Base-by-base conservation (phyloP, 495 filamentous ascomycete species). In the Emericellopsis terricola region DNA sequence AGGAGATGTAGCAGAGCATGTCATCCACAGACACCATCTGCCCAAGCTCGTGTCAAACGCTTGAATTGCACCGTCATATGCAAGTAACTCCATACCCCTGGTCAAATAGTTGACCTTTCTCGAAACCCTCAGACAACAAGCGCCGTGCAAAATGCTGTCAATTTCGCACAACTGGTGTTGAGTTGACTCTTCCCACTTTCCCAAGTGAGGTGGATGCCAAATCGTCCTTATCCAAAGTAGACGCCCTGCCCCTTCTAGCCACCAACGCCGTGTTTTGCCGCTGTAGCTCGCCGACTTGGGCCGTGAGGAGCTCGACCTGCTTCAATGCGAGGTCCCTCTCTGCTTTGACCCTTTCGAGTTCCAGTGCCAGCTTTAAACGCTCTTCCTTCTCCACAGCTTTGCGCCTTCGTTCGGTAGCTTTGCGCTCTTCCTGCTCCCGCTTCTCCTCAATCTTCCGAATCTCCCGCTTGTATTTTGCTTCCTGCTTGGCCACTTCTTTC, bases 391-490 rank as follows among this genome's bases (percentile, higher is more conserved):
- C 66, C 23, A 60, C 46, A 26, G 44, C 49, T 38, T 74, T 74
- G 14, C 62, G 47, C 24, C 60, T 54, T 5, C 56, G 52, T 41
- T 72, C 76, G 40, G 73, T 69, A 11, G 65, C 71, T 35, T 71
- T 76, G 39, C 66, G 65, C 34, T 66, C 60, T 36, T 76, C 64
- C 36, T 62, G 68, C 29, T 52, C 54, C 39, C 71, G 66, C 50
- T 75, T 77, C 29, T 56, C 53, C 40, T 78, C 72, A 8, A 83
- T 57, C 45, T 73, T 76, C 39, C 56, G 55, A 3, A 80, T 39
- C 43, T 82, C 73, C 3, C 59, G 60, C 44, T 63, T 51, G 48
- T 73, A 75, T 38, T 69, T 76, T 40, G 81, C 71, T 40, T 78
- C 65, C 37, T 73, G 61, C 47, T 70, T 73, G 34, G 64, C 55